These are phyloP conservation scores for Colletotrichum navitas DNA, from an alignment of 2,329 filamentous ascomycete species.

Conservation along the genomic window DNA sequence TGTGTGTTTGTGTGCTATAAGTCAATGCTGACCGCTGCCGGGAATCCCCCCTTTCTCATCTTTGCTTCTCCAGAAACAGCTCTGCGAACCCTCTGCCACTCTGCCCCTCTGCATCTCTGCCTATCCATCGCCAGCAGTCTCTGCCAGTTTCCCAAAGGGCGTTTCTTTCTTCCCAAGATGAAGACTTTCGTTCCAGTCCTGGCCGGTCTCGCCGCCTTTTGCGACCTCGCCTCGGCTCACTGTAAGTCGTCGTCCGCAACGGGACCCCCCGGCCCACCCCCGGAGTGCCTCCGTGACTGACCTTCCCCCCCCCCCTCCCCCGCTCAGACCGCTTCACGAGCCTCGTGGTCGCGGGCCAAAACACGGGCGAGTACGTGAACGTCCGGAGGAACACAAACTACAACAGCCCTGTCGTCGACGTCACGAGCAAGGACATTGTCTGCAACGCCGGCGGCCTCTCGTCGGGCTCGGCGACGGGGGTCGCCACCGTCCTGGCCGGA, in stretches of 20 bases:
- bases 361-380: slow-evolving; percentile 39
- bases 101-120: background rate
- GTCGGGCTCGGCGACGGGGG: slow-evolving; percentile 25
- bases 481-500: slow-evolving; percentile 36
- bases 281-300: background rate
- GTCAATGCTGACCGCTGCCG: background rate
- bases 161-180: background rate
- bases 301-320: background rate
- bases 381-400: slow-evolving; percentile 37
- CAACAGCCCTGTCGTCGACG: slow-evolving; percentile 65
- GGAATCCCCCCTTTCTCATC: too few species aligned
- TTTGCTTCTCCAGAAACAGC: background rate
- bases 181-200: slow-evolving; percentile 10
- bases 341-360: slow-evolving; percentile 29
- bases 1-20: background rate
- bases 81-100: background rate
- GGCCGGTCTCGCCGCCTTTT: slow-evolving; percentile 18
- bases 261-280: too few species aligned
- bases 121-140: background rate
- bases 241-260: slow-evolving; percentile 13
- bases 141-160: background rate
- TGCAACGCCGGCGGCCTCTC: slow-evolving; percentile 58
- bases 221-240: slow-evolving; percentile 23
- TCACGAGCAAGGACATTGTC: slow-evolving; percentile 56
- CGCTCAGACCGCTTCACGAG: slow-evolving; percentile 39